Evolutionary conservation across 1,284 basidiomycete species (phyloP), one percentile per base, ranked within the genome.

Genomic region (Clitocybe nebularis): DNA sequence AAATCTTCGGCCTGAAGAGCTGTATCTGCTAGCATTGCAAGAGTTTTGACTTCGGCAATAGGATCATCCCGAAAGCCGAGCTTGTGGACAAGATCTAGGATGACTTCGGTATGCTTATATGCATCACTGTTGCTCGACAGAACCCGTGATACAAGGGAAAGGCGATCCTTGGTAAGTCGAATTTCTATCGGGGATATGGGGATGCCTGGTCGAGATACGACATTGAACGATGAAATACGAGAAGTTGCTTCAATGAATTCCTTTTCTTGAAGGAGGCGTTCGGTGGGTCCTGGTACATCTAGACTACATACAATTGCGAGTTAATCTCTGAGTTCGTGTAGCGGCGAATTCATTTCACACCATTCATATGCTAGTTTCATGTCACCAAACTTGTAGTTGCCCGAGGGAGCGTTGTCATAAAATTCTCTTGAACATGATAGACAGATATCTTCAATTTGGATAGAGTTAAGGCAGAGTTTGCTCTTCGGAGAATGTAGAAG

Each of bases 301-400:
- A 96, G 71, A 53, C 93, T 95, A 52, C 42, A 54, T 37, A 48
- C 23, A 29, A 35, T 25, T 7, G 35, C 32, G 23, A n/a, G 34
- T 23, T 45, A 19, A 13, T 16, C 4, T 17, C 33, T 34, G 9
- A 16, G 32, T n/a, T 17, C 13, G 3, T n/a, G n/a, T n/a, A n/a
- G n/a, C n/a, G 16, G 26, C 25, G 28, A 21, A 11, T 8, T 10
- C 41, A 19, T 0, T 26, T 42, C 77, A 59, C 60, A 94, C 93
- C 93, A 95, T 46, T 95, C 90, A 61, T 93, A 93, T 1, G 93
- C 93, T 28, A 92, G 69, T 63, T 92, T 94, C 93, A 97, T 96
- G 40, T 94, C 90, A 4, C 93, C 93, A 36, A 80, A 77, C 53
- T 92, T 88, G 57, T 92, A 86, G 57, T 96, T 97, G 2, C 91